A percentile compares a stretch with the other conserved stretches of the same genome.
These are phyloP conservation scores for Noccaea bulbosa DNA, from an alignment of 345 rosid genomes.

Conservation along the genomic window DNA sequence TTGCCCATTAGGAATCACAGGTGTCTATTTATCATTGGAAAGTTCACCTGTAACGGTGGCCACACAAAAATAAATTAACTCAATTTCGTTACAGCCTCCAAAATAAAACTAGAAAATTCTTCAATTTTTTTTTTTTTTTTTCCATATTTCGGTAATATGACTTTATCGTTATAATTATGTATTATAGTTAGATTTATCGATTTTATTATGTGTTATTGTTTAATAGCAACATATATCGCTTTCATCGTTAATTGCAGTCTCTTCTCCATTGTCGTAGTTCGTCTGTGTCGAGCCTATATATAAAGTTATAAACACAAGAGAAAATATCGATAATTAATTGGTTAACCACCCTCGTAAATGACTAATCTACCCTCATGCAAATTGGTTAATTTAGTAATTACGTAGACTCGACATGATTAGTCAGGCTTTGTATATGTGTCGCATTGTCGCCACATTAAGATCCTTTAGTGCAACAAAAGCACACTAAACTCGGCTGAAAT, in stretches of 20 bases:
- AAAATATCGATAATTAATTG: conserved; percentile 4
- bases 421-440: conserved; percentile 49
- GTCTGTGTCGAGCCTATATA: conserved; percentile 31
- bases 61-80: conserved; percentile 6
- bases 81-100: conserved; percentile 23
- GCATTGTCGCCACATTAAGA: conserved; percentile 38
- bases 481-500: conserved; percentile 44
- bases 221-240: conserved; percentile 28
- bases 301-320: neutral
- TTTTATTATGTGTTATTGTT: conserved; percentile 6
- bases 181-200: conserved; percentile 11
- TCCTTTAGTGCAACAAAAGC: conserved; percentile 33
- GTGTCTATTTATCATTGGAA: conserved; percentile 9
- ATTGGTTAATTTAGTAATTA: conserved; percentile 39
- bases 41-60: neutral
- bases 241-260: conserved; percentile 27
- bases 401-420: conserved; percentile 43
- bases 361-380: conserved; percentile 33
- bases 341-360: conserved; percentile 7
- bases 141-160: conserved; percentile 6
- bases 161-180: neutral
- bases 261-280: conserved; percentile 38
- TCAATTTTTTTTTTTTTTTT: neutral
- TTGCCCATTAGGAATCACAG: conserved; percentile 18
- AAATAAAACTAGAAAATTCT: neutral